Base-by-base conservation (phyloP, 1,284 basidiomycete genomes). In the Stygiomarasmius scandens region DNA sequence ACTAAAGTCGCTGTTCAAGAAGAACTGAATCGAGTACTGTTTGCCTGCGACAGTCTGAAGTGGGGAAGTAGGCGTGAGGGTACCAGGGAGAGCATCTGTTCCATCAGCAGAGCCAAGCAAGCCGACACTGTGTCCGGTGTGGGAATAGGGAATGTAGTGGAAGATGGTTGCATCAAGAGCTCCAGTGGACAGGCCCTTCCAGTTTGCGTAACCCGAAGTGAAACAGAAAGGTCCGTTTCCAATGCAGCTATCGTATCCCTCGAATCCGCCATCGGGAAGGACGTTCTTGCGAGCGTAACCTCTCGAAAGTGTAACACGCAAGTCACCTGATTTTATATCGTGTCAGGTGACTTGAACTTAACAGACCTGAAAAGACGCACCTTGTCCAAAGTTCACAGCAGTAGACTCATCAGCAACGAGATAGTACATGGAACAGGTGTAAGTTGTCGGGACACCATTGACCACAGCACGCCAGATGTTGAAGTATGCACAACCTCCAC, bases 1-100 rank as follows among this genome's bases (percentile, higher is more conserved):
- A 52, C 67, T 68, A 63, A 69, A 76, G 3, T 66, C 61, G 58
- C 71, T 74, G 34, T 67, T 66, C 38, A 69, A 66, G 71, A 75
- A 75, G 65, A 74, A 74, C 41, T 67, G 66, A 47, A 75, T 66
- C 11, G 61, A 60, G 56, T 77, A 77, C 25, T 50, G 61, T 60
- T 67, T 64, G 8, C 70, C 71, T 1, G 64, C 59, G 12, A 64
- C 62, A 14, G 72, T 74, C 3, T 61, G 53, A 1, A 74, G 59
- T 2, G 64, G 63, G 3, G 61, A 20, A 0, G 67, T 51, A 2
- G 67, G 64, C 0, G 63, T 63, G 47, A 77, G 65, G 0, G 69
- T 72, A 8, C 74, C 73, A 1, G 69, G 34, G 32, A 69, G 62
- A 8, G 53, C 16, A 50, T 75, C 73, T 24, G 57, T 53, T 11